Base-by-base conservation (phyloP, 2,329 filamentous ascomycete species). In the Sphaerostilbella broomeana region DNA sequence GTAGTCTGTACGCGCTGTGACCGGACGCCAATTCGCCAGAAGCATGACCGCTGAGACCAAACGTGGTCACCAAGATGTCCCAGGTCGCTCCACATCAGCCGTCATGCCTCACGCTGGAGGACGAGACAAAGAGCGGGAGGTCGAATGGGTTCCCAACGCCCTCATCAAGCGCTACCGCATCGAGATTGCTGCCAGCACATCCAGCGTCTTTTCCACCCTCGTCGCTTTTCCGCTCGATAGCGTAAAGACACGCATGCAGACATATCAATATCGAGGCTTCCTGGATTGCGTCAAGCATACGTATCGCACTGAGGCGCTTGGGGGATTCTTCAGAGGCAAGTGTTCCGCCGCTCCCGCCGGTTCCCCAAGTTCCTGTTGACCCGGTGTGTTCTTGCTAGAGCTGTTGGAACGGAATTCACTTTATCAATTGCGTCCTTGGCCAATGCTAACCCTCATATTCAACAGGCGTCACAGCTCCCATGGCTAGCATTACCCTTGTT, bases 191-290 rank as follows among this genome's bases (percentile, higher is more conserved):
- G 86, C 86, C 30, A 84, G 81, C 62, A 71, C 79, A 26, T 84
- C 82, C 57, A 89, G 83, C 61, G 72, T 89, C 49, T 70, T 90
- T 41, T 87, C 84, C 25, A 92, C 86, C 28, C 73, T 87, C 56
- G 72, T 75, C 49, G 83, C 86, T n/a, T 94, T 90, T 57, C 86
- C 86, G 16, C 76, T 94, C 51, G 86, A 94, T 61, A 90, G 86
- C 53, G 82, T 90, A 59, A 94, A 94, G 70, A 89, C 84, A 40
- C 84, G 86, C 55, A 86, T 92, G 79, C 86, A 94, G 68, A 85
- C 84, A 49, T 90, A 92, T 63, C 79, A 83, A 47, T 89, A 84
- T 64, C 72, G 75, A 49, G 85, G 75, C 50, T 86, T 85, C 61
- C 62, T 75, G 56, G 81, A 86, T 60, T 89, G 85, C 58, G 77